Conservation (phyloP, 345 rosid species). For the Populus pruinosa region DNA sequence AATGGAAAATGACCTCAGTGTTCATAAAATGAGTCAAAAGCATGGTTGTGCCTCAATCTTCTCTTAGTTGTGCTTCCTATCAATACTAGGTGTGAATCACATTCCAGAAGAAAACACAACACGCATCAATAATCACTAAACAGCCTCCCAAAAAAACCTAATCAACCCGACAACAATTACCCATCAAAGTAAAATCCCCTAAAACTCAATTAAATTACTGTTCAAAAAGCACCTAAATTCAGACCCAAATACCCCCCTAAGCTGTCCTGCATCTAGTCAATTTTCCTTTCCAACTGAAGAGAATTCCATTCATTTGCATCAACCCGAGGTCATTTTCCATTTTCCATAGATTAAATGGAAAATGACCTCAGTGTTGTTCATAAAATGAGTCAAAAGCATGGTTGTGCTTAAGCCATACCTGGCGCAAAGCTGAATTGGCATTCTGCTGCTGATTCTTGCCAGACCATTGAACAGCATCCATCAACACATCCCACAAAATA, state of each 20-base stretch:
- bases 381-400: not conserved
- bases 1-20: not conserved
- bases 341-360: not conserved
- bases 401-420: slow-evolving; percentile 42
- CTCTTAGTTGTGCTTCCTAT: not conserved
- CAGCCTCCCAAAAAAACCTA: not conserved
- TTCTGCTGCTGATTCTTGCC: slow-evolving; percentile 99
- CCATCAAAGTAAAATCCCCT: not conserved
- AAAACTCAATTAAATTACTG: not conserved
- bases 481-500: slow-evolving; percentile 86
- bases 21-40: not conserved
- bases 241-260: not conserved
- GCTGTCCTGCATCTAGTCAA: not conserved
- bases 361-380: not conserved
- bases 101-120: not conserved
- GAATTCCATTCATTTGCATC: not conserved
- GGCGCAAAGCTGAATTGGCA: slow-evolving; percentile 75
- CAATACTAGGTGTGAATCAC: not conserved
- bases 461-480: slow-evolving; percentile 99
- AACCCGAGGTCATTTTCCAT: not conserved
- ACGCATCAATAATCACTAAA: not conserved
- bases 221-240: not conserved
- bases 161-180: not conserved
- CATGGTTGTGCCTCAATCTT: not conserved
- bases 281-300: not conserved